Evolutionary conservation across 352 stramenopile species (phyloP).

Genomic region (Globisporangium iwayamae): DNA sequence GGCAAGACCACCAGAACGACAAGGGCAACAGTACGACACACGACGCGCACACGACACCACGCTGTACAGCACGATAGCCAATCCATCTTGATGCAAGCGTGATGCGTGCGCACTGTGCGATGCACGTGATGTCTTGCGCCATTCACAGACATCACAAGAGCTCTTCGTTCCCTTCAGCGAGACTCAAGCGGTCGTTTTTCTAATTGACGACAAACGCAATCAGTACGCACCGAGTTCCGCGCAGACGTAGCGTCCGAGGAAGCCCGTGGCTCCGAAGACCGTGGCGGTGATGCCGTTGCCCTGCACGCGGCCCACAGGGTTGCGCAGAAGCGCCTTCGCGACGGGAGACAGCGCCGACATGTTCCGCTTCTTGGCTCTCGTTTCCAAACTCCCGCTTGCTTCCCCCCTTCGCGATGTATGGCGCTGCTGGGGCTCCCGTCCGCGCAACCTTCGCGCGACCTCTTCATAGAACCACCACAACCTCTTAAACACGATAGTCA

Average conservation of each 20-base stretch:
- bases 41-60: background rate
- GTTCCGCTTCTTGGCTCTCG: constrained; percentile 11
- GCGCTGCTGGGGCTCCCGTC: constrained; percentile 8
- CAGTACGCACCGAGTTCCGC: constrained; percentile 83
- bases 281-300: constrained; percentile 88
- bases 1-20: constrained; percentile 11
- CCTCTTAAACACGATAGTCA: background rate
- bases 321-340: constrained; percentile 67
- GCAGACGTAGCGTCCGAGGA: constrained; percentile 94
- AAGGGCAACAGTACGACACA: background rate
- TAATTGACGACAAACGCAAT: too few relatives aligned
- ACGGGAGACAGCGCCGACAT: constrained; percentile 85
- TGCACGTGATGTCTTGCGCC: too few relatives aligned
- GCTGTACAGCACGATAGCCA: background rate
- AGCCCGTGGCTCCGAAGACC: constrained; percentile 95
- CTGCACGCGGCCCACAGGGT: constrained; percentile 67
- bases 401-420: constrained; percentile 10
- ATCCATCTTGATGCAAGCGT: background rate
- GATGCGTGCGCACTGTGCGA: background rate
- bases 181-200: too few relatives aligned
- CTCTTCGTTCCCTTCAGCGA: too few relatives aligned
- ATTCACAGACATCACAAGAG: background rate
- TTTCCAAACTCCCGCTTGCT: background rate
- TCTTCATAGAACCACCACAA: constrained; percentile 1
- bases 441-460: constrained; percentile 32